Percentiles rank a stretch among this genome's conserved stretches.
These are phyloP conservation scores for Picocystis sp. DNA, from an alignment of 163 green algal genomes.

Conservation along the genomic window DNA sequence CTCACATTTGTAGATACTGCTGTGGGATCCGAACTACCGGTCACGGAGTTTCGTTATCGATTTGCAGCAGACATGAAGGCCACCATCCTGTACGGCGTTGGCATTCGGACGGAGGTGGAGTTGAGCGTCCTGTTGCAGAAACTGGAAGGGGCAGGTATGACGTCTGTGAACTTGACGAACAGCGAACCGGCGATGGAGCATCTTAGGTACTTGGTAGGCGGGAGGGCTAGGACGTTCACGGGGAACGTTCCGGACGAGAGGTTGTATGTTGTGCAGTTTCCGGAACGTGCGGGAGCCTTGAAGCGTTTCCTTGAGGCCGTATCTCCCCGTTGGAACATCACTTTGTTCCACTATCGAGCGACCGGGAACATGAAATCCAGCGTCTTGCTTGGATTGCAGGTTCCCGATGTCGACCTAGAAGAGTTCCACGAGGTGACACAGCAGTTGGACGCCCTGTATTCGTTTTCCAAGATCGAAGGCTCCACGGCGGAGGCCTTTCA, in stretches of 20 bases:
- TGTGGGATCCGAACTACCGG: conserved; percentile 15
- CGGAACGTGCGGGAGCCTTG: conserved; percentile 73
- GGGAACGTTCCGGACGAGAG: conserved; percentile 51
- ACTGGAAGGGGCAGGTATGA: conserved; percentile 34
- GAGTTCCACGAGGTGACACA: conserved; percentile 1
- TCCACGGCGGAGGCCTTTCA: no score
- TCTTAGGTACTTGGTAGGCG: conserved; percentile 11
- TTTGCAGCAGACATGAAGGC: conserved; percentile 23
- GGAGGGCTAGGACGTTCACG: conserved; percentile 27
- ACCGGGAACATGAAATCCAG: conserved; percentile 45
- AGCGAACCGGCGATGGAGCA: no score
- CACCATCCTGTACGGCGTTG: conserved; percentile 56
- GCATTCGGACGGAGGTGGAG: conserved; percentile 27
- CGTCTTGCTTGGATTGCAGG: conserved; percentile 66
- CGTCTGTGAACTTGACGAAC: neutral
- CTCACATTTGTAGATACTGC: no score
- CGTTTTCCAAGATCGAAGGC: no score
- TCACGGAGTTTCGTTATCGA: conserved; percentile 95
- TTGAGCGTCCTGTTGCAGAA: conserved; percentile 34
- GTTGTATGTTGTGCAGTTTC: conserved; percentile 82
- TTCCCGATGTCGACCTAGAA: conserved; percentile 17
- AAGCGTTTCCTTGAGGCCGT: conserved; percentile 58
- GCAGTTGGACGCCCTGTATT: neutral
- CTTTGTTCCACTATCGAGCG: conserved; percentile 90
- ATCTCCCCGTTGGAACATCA: conserved; percentile 69